Percentiles rank a stretch among this genome's conserved stretches.
phyloP scores from a whole-genome alignment of 1,284 basidiomycete species.

The Anthracocystis panici-leucophaei region DNA sequence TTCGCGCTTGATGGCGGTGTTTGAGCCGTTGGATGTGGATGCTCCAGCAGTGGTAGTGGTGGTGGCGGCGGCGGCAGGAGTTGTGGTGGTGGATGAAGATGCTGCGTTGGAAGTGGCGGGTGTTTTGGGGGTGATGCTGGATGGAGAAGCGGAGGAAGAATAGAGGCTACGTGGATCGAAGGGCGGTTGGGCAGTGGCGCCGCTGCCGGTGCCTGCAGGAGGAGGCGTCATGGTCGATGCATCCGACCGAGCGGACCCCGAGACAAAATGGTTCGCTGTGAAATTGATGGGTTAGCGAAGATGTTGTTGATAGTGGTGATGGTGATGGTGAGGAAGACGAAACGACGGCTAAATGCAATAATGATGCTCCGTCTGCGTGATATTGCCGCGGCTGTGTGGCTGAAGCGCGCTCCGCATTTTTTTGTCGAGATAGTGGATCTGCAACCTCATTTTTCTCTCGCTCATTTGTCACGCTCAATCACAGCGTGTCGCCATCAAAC shows the following conservation, averaged over 20 bases:
- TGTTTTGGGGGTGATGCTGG: slow-evolving; percentile 6
- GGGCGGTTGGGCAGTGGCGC: slow-evolving; percentile 9
- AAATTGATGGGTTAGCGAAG: not conserved
- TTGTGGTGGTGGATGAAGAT: not conserved
- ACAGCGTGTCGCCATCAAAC: slow-evolving; percentile 20
- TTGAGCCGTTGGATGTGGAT: slow-evolving; percentile 10
- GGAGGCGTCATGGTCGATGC: slow-evolving; percentile 25
- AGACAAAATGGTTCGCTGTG: not conserved
- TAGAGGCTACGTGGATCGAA: slow-evolving; percentile 50
- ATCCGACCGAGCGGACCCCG: slow-evolving; percentile 1
- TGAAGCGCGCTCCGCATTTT: not conserved
- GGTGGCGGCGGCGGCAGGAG: not conserved
- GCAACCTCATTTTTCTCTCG: not conserved
- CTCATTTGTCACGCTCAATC: not conserved
- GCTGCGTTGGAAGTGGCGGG: slow-evolving; percentile 2
- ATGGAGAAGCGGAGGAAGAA: slow-evolving; percentile 29
- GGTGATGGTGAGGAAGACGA: slow-evolving; percentile 1
- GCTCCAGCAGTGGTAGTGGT: not conserved
- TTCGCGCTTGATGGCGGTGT: slow-evolving; percentile 21
- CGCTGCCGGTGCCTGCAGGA: slow-evolving; percentile 16
- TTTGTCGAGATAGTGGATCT: slow-evolving; percentile 5
- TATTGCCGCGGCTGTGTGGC: not conserved
- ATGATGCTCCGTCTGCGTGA: too few species aligned
- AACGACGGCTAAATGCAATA: not conserved
- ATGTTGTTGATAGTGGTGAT: slow-evolving; percentile 2